Conservation (phyloP, 768 basidiomycete genomes). For the Lactarius deliciosus region DNA sequence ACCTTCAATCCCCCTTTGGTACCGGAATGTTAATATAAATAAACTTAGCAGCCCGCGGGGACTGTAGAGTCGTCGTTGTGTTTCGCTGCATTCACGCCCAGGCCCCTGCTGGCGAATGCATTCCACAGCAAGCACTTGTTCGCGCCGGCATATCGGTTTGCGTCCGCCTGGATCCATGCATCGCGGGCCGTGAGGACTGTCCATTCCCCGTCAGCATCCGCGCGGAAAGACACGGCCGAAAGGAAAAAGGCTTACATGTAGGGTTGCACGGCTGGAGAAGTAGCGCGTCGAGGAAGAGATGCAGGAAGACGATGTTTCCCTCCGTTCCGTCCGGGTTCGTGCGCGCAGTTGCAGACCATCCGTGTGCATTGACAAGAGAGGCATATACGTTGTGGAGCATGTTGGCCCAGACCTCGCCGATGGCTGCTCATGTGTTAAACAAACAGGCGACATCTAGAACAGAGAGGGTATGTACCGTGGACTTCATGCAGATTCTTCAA, state of each 20-base stretch:
- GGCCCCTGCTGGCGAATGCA: too few relatives aligned
- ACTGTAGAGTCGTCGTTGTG: too few relatives aligned
- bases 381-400: constrained; percentile 42
- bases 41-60: background rate
- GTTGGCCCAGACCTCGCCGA: constrained; percentile 60
- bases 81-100: too few relatives aligned
- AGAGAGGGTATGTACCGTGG: constrained; percentile 40
- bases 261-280: constrained; percentile 50
- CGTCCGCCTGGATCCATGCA: constrained; percentile 49
- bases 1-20: too few relatives aligned
- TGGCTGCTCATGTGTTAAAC: constrained; percentile 34
- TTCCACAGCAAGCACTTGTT: too few relatives aligned
- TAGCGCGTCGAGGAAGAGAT: constrained; percentile 51
- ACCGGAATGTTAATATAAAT: background rate
- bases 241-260: constrained; percentile 41
- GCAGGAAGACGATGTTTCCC: constrained; percentile 53
- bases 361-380: constrained; percentile 34
- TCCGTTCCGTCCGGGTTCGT: constrained; percentile 43
- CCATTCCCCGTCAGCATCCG: background rate
- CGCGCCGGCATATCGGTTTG: too few relatives aligned
- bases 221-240: background rate
- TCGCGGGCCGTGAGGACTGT: constrained; percentile 48
- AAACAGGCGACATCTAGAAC: background rate
- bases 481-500: constrained; percentile 44
- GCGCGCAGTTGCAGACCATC: constrained; percentile 38